Evolutionary conservation across 225 moss, liverwort and hornwort species (phyloP), one percentile per base, ranked within the genome.

Genomic region (Straminergon stramineum): DNA sequence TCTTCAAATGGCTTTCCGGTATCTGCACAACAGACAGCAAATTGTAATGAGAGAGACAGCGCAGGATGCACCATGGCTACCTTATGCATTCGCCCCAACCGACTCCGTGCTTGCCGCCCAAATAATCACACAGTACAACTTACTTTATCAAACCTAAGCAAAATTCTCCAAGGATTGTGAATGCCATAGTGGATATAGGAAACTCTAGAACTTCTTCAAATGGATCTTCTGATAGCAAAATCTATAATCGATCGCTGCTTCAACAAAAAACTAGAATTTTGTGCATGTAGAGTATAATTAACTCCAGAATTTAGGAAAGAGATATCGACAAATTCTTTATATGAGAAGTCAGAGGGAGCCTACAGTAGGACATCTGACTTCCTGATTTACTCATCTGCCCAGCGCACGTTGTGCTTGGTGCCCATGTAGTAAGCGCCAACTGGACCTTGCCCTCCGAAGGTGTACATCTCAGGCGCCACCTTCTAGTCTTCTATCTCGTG

Each of bases 401-500:
- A 96, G 80, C 93, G 95, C 17, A 97, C 96, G 63, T 90, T 90
- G 86, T 97, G 97, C 84, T 92, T 95, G 90, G 98, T 96, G 84
- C 95, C 97, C n/a, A 98, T 93, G 87, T 96, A 98, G 78, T 98
- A 97, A 27, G 98, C 96, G 84, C 97, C 97, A 9, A 97, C 93
- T 27, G 98, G 98, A 68, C 98, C 98, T 89, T 97, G 93, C 61
- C 98, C 97, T 18, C 98, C 98, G 86, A 95, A 98, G 24, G 98
- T 96, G 71, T 98, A 98, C 88, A 96, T 95, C 82, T 98, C 98
- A 75, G 98, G 98, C 82, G 91, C 94, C 83, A 95, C 94, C 86
- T 96, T 95, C 83, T 91, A 86, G 19, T 93, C 91, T 27, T 95
- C 92, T 55, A 98, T 94, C 89, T 96, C 96, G 74, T 91, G 75